Base-by-base conservation (phyloP, 345 rosid species). In the Pelargonium nanum region DNA sequence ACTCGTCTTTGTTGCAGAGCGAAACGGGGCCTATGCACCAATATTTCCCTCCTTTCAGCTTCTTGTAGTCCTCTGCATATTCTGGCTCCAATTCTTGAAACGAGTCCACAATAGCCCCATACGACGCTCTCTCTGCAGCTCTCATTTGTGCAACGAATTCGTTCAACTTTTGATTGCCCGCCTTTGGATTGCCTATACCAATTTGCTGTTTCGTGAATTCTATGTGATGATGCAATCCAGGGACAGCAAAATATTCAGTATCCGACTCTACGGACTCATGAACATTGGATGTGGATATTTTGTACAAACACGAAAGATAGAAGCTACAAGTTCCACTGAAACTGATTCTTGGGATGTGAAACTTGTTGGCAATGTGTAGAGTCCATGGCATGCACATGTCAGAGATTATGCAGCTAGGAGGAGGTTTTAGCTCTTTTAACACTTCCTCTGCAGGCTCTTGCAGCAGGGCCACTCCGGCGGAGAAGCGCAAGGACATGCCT, bases 361-460 rank as follows among this genome's bases (percentile, higher is more conserved):
- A 40, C 48, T 40, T 40, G 13, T 12, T 12, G 48, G 48, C 48
- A 12, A 40, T 7, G 48, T 40, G 16, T 12, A 6, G 48, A 15
- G 48, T 40, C 48, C 48, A 40, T 2, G 48, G 48, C 16, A 40
- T 2, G 48, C 48, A 40, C 48, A 40, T 40, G 48, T 63, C 16
- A 3, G 22, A 61, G 68, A 55, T 61, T 65, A 45, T 61, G 74
- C 2, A 25, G 53, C 23, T 23, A 6, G 10, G 57, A 9, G 25
- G 24, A 4, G 57, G 21, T 16, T 56, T 51, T 25, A 72, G 65
- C 60, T 57, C 40, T 5, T 60, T 50, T 13, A 68, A 61, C 2
- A 45, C 34, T 10, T 65, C 19, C 65, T 75, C 83, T 7, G 75
- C 40, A 4, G 75, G 82, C 9, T 56, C 25, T 32, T 78, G 76